Evolutionary conservation across 495 filamentous ascomycete genomes (phyloP).

Genomic region (Eremomyces bilateralis): DNA sequence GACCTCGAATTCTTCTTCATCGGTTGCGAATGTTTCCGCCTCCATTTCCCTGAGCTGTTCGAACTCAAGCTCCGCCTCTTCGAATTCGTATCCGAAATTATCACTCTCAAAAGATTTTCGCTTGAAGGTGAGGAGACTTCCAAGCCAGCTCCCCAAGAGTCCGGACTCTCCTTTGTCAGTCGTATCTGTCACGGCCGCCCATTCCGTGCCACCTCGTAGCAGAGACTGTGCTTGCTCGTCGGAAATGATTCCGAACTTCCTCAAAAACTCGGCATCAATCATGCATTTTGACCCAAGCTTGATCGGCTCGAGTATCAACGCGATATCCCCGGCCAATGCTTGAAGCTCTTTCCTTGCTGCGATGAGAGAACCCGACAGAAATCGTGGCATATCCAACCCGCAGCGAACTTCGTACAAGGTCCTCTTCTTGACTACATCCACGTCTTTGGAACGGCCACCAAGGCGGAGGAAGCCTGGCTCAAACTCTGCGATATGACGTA

Average conservation of each 20-base stretch:
- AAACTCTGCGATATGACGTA: conserved; percentile 40
- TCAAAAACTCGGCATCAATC: neutral
- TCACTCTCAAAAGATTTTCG: neutral
- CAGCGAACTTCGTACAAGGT: conserved; percentile 40
- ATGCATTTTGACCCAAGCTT: neutral
- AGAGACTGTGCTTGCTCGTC: neutral
- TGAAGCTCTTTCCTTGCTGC: neutral
- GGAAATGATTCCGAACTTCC: neutral
- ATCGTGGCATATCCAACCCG: neutral
- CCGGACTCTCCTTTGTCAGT: too few species aligned
- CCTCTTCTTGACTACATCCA: conserved; percentile 36
- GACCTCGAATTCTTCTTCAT: conserved; percentile 30
- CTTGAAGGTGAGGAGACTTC: conserved; percentile 4
- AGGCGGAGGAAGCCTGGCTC: conserved; percentile 53
- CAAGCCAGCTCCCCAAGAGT: too few species aligned
- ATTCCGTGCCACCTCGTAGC: neutral
- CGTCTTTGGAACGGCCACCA: conserved; percentile 51
- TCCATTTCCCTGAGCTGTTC: conserved; percentile 46
- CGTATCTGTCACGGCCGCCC: too few species aligned
- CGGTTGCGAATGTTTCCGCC: conserved; percentile 28
- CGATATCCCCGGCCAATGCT: too few species aligned
- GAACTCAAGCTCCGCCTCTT: conserved; percentile 42
- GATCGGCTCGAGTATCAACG: neutral
- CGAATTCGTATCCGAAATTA: conserved; percentile 29
- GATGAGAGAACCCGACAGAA: neutral